Evolutionary conservation across 2,329 filamentous ascomycete species (phyloP).

Genomic region (Pseudogymnoascus sp.): DNA sequence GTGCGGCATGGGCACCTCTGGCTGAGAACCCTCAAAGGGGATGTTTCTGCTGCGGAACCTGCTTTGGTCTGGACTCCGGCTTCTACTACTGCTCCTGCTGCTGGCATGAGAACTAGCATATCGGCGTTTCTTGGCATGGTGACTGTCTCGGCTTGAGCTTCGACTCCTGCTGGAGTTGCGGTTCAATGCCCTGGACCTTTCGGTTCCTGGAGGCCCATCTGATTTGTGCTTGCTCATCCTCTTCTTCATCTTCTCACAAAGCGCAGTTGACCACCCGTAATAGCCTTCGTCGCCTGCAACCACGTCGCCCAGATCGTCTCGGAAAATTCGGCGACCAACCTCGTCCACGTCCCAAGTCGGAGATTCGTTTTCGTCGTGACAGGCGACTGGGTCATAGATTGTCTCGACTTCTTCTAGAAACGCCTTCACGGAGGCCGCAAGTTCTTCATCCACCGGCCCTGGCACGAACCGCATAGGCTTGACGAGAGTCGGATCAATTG

Average conservation of each 20-base stretch:
- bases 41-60: background rate
- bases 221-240: slow-evolving; percentile 28
- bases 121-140: slow-evolving; percentile 17
- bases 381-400: slow-evolving; percentile 51
- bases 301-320: slow-evolving; percentile 48
- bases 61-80: background rate
- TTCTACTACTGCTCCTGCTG: slow-evolving; percentile 3
- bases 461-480: slow-evolving; percentile 62
- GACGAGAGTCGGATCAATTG: slow-evolving; percentile 63
- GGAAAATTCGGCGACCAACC: slow-evolving; percentile 59
- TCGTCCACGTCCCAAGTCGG: slow-evolving; percentile 59
- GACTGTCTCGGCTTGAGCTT: slow-evolving; percentile 19
- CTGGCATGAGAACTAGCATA: slow-evolving; percentile 6
- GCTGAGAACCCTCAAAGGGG: background rate
- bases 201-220: background rate
- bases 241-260: slow-evolving; percentile 73
- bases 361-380: slow-evolving; percentile 37
- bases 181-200: slow-evolving; percentile 11
- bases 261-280: slow-evolving; percentile 77
- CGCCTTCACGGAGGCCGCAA: slow-evolving; percentile 59
- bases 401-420: slow-evolving; percentile 62
- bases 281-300: slow-evolving; percentile 63
- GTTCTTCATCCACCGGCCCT: slow-evolving; percentile 57
- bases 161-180: slow-evolving; percentile 14
- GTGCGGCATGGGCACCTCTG: background rate